Conservation (phyloP, 2,329 filamentous ascomycete genomes). For the Ceratocystis cubensis region DNA sequence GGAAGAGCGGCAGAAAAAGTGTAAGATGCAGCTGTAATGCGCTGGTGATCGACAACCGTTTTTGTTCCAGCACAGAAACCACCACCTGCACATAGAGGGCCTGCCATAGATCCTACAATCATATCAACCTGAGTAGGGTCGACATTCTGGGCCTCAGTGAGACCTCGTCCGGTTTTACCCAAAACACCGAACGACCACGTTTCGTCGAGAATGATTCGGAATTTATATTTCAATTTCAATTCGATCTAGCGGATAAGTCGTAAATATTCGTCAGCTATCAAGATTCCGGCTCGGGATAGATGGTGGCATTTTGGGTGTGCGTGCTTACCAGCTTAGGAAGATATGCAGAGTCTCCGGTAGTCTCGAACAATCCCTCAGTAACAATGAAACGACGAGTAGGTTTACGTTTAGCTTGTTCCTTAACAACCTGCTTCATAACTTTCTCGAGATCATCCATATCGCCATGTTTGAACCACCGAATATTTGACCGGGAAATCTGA, state of each 20-base stretch:
- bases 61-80: slow-evolving; percentile 88
- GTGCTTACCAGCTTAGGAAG: slow-evolving; percentile 65
- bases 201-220: slow-evolving; percentile 92
- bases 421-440: slow-evolving; percentile 70
- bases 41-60: slow-evolving; percentile 92
- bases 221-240: slow-evolving; percentile 92
- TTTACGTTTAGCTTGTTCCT: slow-evolving; percentile 76
- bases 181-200: slow-evolving; percentile 95
- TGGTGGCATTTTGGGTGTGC: not conserved
- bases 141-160: slow-evolving; percentile 94
- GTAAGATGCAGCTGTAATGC: slow-evolving; percentile 81
- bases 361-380: slow-evolving; percentile 89
- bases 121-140: slow-evolving; percentile 90
- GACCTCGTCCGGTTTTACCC: slow-evolving; percentile 75
- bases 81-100: slow-evolving; percentile 80
- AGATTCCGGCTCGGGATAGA: not conserved
- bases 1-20: slow-evolving; percentile 93
- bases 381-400: slow-evolving; percentile 90
- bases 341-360: slow-evolving; percentile 70
- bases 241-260: slow-evolving; percentile 41
- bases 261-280: slow-evolving; percentile 19
- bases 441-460: slow-evolving; percentile 87
- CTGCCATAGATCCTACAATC: slow-evolving; percentile 86
- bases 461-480: slow-evolving; percentile 91
- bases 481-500: slow-evolving; percentile 80